Conservation (phyloP, 192 early-diverging fungal species). For the Phycomyces nitens region DNA sequence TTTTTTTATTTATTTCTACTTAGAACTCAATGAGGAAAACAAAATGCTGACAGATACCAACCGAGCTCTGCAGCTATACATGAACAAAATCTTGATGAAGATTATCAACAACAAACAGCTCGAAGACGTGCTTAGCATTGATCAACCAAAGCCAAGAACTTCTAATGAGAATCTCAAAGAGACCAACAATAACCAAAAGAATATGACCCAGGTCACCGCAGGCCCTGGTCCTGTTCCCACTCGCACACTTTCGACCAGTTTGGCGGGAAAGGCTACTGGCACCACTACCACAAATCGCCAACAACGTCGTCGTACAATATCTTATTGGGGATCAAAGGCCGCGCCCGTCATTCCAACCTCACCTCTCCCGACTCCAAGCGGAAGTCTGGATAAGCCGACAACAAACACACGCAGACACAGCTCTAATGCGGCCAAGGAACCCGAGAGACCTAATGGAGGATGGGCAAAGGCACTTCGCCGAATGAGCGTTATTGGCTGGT, state of each 20-base stretch:
- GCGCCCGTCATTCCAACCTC: not conserved
- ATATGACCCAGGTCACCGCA: not conserved
- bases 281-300: conserved; percentile 1
- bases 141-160: conserved; percentile 30
- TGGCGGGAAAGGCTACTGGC: not conserved
- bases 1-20: not conserved
- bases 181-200: not conserved
- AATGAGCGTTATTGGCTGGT: conserved; percentile 34
- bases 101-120: conserved; percentile 62
- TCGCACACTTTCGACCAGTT: conserved; percentile 15
- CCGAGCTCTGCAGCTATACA: conserved; percentile 64
- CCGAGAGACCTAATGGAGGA: conserved; percentile 9
- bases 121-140: conserved; percentile 43
- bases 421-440: not conserved
- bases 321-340: conserved; percentile 35
- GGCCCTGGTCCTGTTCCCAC: conserved; percentile 20
- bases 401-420: conserved; percentile 11
- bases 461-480: conserved; percentile 32
- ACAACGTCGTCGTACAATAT: conserved; percentile 35
- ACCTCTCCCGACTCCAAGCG: conserved; percentile 7
- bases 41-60: conserved; percentile 62
- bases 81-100: conserved; percentile 73
- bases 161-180: not conserved
- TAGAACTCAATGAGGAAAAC: conserved; percentile 55
- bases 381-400: not conserved